Evolutionary conservation across 1,139 yeast species (phyloP), one percentile per base, ranked within the genome.

Genomic region (Suhomyces bokatorum): DNA sequence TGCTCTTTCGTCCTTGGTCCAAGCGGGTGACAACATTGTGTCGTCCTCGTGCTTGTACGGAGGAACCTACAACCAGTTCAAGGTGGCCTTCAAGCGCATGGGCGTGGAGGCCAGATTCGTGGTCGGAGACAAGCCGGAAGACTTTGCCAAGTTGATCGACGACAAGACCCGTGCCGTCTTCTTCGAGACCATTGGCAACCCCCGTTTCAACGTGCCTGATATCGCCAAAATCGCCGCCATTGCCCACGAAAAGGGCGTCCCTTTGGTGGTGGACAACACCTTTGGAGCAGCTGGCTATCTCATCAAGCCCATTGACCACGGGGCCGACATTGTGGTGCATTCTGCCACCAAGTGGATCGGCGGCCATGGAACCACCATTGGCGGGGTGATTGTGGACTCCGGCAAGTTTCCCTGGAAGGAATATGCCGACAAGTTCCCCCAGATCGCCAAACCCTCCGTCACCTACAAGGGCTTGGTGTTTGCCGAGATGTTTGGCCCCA

Each of bases 341-440:
- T 89, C 97, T 46, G 97, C 97, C 44, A 91, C 98, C 46, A 91
- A 91, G 69, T 93, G 97, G 97, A 90, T 91, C 56, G 96, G 96
- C 54, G 99, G 97, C 50, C 98, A 91, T 64, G 98, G 98, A 62
- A 89, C 90, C 48, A 87, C 97, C 43, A 84, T 91, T 44, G 36
- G 36, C 3, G 36, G 36, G 13, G 36, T 34, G 4, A 34, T 34
- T 34, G 36, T 34, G 36, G 97, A 87, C 66, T 80, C 90, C 35
- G 97, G 97, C 56, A 88, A 85, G 50, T 93, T 91, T 77, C 95
- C 91, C 58, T 93, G 96, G 93, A 75, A 78, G 49, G 79, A 88
- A 52, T 80, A 87, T 70, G 93, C 95, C 42, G 83, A 84, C 62
- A 87, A 85, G 67, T 91, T 77, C 75, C 97, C 97, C 40, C 97